Conservation (phyloP, 2,329 filamentous ascomycete genomes). For the Hymenoscyphus infarciens region DNA sequence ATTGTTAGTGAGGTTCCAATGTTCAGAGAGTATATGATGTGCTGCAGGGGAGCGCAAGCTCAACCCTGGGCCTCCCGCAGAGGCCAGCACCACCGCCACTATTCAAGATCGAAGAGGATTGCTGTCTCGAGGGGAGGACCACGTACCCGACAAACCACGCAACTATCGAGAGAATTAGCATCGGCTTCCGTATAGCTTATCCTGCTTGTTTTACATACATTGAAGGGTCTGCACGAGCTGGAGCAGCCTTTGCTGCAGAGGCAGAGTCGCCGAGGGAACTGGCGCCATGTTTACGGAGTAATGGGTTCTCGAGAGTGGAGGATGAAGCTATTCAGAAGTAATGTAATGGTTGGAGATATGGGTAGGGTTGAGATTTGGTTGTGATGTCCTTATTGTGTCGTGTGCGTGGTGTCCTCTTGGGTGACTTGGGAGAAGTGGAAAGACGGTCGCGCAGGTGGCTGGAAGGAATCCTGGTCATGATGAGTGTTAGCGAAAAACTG, state of each 20-base stretch:
- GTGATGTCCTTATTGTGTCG: not conserved
- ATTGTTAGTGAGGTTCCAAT: constrained; percentile 16
- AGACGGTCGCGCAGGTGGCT: not conserved
- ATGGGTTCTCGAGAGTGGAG: not conserved
- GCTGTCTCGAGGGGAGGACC: constrained; percentile 1
- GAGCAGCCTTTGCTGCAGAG: constrained; percentile 55
- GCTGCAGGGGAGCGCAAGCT: constrained; percentile 18
- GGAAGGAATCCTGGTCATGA: constrained; percentile 1
- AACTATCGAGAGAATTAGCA: constrained; percentile 45
- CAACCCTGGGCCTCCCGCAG: constrained; percentile 15
- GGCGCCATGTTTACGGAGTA: constrained; percentile 30
- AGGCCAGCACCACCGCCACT: constrained; percentile 3
- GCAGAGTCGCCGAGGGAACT: constrained; percentile 33
- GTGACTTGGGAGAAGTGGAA: constrained; percentile 1
- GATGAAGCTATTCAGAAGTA: constrained; percentile 3
- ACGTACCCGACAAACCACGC: constrained; percentile 79
- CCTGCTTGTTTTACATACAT: constrained; percentile 58
- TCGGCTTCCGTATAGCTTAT: constrained; percentile 15
- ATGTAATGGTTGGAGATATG: constrained; percentile 5
- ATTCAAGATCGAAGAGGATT: constrained; percentile 9
- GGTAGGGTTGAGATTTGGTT: constrained; percentile 5
- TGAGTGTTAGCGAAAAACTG: constrained; percentile 1
- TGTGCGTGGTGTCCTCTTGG: constrained; percentile 1
- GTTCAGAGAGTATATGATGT: constrained; percentile 14
- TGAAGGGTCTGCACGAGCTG: constrained; percentile 85